Evolutionary conservation across 2,329 filamentous ascomycete species (phyloP).

Genomic region (Ascochyta pisi): DNA sequence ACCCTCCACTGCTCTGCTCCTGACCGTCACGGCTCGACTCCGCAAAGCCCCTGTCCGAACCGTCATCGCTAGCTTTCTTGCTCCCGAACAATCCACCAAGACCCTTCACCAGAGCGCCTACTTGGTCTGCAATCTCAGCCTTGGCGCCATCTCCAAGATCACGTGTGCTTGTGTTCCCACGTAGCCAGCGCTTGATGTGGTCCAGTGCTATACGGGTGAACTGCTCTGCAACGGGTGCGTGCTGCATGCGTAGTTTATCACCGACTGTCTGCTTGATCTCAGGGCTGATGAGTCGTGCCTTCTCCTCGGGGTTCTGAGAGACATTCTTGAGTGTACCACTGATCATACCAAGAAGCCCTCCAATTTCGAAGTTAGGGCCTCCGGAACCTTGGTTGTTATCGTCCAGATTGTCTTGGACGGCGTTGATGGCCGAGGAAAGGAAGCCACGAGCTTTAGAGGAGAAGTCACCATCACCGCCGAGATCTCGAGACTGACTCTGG

Average conservation of each 20-base stretch:
- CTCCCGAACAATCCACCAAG: constrained; percentile 35
- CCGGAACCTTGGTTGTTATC: constrained; percentile 22
- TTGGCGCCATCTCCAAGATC: constrained; percentile 40
- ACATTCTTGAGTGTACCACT: constrained; percentile 39
- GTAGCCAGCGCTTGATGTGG: constrained; percentile 43
- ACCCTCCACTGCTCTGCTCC: constrained; percentile 26
- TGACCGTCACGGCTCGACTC: constrained; percentile 21
- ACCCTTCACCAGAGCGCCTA: constrained; percentile 38
- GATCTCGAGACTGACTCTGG: constrained; percentile 21
- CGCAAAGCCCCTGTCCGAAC: constrained; percentile 27
- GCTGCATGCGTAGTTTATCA: constrained; percentile 36
- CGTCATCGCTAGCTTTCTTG: constrained; percentile 28
- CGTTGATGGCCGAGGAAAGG: constrained; percentile 34
- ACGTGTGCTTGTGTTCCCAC: constrained; percentile 39
- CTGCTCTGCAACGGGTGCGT: constrained; percentile 37
- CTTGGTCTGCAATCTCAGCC: constrained; percentile 39
- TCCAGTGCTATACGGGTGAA: constrained; percentile 40
- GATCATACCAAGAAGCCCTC: constrained; percentile 36
- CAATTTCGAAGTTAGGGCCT: constrained; percentile 31
- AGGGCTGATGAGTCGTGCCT: constrained; percentile 39
- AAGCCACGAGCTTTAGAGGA: constrained; percentile 31
- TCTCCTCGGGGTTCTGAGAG: constrained; percentile 38
- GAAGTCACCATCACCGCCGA: constrained; percentile 21
- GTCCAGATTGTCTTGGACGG: constrained; percentile 36
- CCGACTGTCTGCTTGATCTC: constrained; percentile 40